Conservation (phyloP, 768 basidiomycete species). For the Termitomyces sp. region DNA sequence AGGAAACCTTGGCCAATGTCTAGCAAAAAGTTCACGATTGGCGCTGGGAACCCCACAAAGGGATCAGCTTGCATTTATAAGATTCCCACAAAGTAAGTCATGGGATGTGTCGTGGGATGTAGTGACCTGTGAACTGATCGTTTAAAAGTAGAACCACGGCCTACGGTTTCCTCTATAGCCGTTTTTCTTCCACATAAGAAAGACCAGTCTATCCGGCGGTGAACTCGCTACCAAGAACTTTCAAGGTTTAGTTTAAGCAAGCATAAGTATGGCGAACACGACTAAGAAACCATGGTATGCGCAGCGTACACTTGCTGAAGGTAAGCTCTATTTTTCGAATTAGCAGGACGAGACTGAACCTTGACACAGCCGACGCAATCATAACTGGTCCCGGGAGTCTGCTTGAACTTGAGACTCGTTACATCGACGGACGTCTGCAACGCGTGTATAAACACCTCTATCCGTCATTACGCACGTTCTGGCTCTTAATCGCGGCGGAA, state of each 20-base stretch:
- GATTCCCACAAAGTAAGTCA: not conserved
- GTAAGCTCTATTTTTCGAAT: not conserved
- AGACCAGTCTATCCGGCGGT: not conserved
- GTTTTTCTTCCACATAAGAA: not conserved
- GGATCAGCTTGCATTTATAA: not conserved
- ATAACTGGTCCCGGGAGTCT: slow-evolving; percentile 32
- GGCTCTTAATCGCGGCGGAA: slow-evolving; percentile 30
- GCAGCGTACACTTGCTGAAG: slow-evolving; percentile 9
- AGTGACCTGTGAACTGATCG: not conserved
- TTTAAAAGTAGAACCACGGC: not conserved
- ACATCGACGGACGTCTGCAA: slow-evolving; percentile 38
- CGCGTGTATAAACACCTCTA: slow-evolving; percentile 49
- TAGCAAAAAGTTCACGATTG: not conserved
- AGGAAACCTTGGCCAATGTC: not conserved
- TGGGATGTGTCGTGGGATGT: not conserved
- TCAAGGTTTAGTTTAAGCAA: not conserved
- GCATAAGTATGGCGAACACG: not conserved
- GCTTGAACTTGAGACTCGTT: slow-evolving; percentile 35
- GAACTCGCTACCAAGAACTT: not conserved
- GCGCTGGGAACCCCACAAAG: not conserved
- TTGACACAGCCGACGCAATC: slow-evolving; percentile 24
- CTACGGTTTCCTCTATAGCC: not conserved
- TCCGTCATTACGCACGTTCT: slow-evolving; percentile 43
- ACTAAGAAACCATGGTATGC: slow-evolving; percentile 6
- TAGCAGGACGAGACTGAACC: not conserved